These are phyloP conservation scores for Leccinum pellstonianum DNA, from an alignment of 768 basidiomycete genomes.

Conservation along the genomic window DNA sequence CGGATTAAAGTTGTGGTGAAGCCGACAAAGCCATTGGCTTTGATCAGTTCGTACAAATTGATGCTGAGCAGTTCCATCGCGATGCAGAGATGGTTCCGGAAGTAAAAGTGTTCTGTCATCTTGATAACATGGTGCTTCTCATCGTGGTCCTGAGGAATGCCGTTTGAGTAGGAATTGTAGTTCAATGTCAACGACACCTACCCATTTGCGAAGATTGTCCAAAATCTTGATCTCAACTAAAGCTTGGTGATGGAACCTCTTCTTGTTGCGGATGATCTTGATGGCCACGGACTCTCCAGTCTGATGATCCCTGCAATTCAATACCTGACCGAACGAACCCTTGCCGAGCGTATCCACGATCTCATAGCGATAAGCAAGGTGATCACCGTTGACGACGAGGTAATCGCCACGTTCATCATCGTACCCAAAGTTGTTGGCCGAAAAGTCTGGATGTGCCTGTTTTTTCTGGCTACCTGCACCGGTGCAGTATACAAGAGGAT, in stretches of 20 bases:
- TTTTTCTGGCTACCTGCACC: slow-evolving; percentile 85
- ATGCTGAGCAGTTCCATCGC: slow-evolving; percentile 98
- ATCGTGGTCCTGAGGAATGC: slow-evolving; percentile 77
- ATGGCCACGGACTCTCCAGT: slow-evolving; percentile 96
- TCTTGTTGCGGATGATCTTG: slow-evolving; percentile 99
- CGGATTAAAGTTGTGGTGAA: slow-evolving; percentile 95
- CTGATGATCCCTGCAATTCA: slow-evolving; percentile 92
- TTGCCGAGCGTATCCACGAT: slow-evolving; percentile 91
- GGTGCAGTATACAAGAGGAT: slow-evolving; percentile 76
- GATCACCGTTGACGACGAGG: slow-evolving; percentile 83
- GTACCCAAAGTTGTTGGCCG: slow-evolving; percentile 89
- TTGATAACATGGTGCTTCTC: slow-evolving; percentile 97
- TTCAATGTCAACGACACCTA: slow-evolving; percentile 37
- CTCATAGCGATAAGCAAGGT: slow-evolving; percentile 97
- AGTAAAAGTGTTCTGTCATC: slow-evolving; percentile 98
- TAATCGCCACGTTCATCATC: slow-evolving; percentile 99
- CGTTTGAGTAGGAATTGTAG: background rate
- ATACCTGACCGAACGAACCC: slow-evolving; percentile 96
- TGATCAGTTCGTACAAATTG: slow-evolving; percentile 98
- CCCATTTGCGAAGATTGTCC: slow-evolving; percentile 97
- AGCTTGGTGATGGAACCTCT: slow-evolving; percentile 97
- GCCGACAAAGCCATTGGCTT: slow-evolving; percentile 98
- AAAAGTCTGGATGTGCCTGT: slow-evolving; percentile 64
- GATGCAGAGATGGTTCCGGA: slow-evolving; percentile 96
- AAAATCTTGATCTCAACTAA: slow-evolving; percentile 99